phyloP scores from a whole-genome alignment of 1,284 basidiomycete genomes.

The Tylopilus sp. region DNA sequence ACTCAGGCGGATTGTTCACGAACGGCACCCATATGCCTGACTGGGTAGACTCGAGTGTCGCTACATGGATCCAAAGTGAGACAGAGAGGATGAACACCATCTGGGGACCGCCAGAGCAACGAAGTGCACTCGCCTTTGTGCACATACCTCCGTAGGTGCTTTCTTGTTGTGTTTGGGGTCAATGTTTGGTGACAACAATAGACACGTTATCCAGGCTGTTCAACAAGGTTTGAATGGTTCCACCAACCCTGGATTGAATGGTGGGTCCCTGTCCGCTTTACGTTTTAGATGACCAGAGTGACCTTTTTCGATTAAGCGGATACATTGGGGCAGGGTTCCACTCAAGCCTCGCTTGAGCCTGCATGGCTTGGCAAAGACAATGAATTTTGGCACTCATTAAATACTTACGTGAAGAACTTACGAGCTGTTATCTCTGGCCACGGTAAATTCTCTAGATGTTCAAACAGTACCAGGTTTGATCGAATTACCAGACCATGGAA shows the following conservation, averaged over 20 bases:
- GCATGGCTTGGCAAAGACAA: conserved; percentile 46
- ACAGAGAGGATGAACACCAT: conserved; percentile 43
- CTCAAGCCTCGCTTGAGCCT: conserved; percentile 48
- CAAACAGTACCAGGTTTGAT: neutral
- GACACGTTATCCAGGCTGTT: conserved; percentile 52
- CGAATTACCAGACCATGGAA: conserved; percentile 59
- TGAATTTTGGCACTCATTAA: conserved; percentile 62
- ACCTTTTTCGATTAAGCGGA: conserved; percentile 49
- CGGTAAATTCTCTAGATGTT: conserved; percentile 37
- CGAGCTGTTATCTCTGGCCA: conserved; percentile 67
- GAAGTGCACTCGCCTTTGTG: conserved; percentile 64
- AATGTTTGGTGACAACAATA: conserved; percentile 23
- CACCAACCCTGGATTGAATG: conserved; percentile 61
- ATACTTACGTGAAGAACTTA: conserved; percentile 58
- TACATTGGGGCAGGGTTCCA: conserved; percentile 53
- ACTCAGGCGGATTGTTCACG: conserved; percentile 48
- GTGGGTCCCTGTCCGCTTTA: conserved; percentile 31
- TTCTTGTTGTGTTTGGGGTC: neutral
- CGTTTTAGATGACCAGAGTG: neutral
- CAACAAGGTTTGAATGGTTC: conserved; percentile 50
- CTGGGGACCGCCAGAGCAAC: conserved; percentile 54
- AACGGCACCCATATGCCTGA: conserved; percentile 51
- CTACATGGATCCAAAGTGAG: conserved; percentile 57
- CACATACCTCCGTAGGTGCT: conserved; percentile 61
- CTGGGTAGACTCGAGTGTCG: conserved; percentile 66